Evolutionary conservation across 75 land plant species (phyloP).

Genomic region (Cryptomeria japonica): DNA sequence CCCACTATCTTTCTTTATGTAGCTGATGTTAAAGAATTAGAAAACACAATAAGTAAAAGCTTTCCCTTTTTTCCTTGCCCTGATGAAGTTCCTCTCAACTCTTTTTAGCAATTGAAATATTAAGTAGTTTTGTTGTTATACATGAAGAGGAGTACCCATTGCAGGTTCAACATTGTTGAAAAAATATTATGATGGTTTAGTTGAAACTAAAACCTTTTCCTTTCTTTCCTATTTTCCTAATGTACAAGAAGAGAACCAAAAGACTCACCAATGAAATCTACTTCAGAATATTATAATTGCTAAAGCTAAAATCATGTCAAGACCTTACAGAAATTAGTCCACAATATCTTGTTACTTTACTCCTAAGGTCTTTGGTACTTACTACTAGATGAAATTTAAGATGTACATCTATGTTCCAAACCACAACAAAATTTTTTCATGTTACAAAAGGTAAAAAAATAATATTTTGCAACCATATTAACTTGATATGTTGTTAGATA

Average conservation of each 20-base stretch:
- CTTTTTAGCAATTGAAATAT: neutral
- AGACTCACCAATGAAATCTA: neutral
- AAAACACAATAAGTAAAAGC: neutral
- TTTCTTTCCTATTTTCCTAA: neutral
- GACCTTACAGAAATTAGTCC: neutral
- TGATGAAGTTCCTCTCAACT: neutral
- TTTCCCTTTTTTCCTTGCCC: neutral
- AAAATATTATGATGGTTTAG: neutral
- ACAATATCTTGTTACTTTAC: neutral
- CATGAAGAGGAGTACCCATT: neutral
- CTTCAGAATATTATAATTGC: neutral
- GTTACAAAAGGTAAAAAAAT: neutral
- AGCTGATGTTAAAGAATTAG: neutral
- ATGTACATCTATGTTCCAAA: neutral
- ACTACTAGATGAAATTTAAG: neutral
- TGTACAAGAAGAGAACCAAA: neutral
- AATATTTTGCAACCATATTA: neutral
- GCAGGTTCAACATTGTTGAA: neutral
- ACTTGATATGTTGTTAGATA: neutral
- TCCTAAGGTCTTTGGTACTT: neutral
- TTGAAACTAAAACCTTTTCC: neutral
- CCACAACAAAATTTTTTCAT: neutral
- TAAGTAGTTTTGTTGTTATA: neutral
- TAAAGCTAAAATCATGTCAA: neutral
- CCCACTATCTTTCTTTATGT: neutral